Percentiles rank a stretch among this genome's conserved stretches.
These are phyloP conservation scores for Lentinula sp. DNA, from an alignment of 768 basidiomycete species.

Conservation along the genomic window DNA sequence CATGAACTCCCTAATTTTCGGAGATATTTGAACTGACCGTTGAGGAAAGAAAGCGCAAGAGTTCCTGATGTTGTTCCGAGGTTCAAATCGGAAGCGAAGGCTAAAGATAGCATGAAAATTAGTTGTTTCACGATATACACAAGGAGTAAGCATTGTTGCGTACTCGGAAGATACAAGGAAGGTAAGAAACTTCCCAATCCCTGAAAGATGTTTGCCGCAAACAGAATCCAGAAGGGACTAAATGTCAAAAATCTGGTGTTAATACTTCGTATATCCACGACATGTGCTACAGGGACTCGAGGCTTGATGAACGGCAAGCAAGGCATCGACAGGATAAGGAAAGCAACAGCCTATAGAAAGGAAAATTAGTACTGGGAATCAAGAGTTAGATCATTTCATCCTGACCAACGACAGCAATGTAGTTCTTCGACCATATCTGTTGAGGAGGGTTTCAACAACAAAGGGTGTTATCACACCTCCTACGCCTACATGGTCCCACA, in stretches of 20 bases:
- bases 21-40: neutral
- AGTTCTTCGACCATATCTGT: conserved; percentile 4
- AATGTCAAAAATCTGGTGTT: conserved; percentile 2
- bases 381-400: neutral
- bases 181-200: conserved; percentile 9
- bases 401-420: conserved; percentile 7
- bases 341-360: conserved; percentile 1
- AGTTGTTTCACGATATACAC: neutral
- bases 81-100: conserved; percentile 8
- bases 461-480: conserved; percentile 4
- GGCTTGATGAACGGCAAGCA: conserved; percentile 8
- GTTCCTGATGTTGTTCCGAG: conserved; percentile 5
- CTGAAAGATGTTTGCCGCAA: conserved; percentile 6
- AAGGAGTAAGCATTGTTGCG: too few species aligned
- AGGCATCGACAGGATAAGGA: conserved; percentile 3
- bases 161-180: conserved; percentile 8
- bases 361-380: neutral
- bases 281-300: conserved; percentile 7
- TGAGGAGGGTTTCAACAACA: conserved; percentile 1
- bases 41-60: conserved; percentile 7
- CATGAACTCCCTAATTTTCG: neutral
- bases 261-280: conserved; percentile 1
- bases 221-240: conserved; percentile 7
- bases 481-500: neutral
- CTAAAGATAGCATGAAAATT: neutral